Percentiles rank a stretch among this genome's conserved stretches.
These are phyloP conservation scores for Boletus bicolor DNA, from an alignment of 768 basidiomycete species.

Conservation along the genomic window DNA sequence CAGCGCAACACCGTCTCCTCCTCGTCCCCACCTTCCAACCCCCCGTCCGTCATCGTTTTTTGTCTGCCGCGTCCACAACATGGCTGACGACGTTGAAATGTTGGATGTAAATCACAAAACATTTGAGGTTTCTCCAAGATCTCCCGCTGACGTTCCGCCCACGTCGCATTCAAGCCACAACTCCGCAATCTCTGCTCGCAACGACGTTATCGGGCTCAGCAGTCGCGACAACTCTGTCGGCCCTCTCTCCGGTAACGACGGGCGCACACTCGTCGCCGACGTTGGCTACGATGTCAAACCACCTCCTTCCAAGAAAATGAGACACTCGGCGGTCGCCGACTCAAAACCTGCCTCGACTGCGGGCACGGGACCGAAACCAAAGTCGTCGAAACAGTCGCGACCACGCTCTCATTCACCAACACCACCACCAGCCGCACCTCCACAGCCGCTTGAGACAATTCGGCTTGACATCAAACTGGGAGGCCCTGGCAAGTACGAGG, in stretches of 20 bases:
- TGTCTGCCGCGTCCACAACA: constrained; percentile 2
- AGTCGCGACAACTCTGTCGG: constrained; percentile 32
- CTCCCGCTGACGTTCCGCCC: constrained; percentile 3
- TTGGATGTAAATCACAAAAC: constrained; percentile 12
- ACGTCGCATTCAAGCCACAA: constrained; percentile 17
- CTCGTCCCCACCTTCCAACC: constrained; percentile 26
- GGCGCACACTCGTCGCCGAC: constrained; percentile 15
- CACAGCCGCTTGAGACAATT: constrained; percentile 57
- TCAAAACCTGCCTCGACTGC: constrained; percentile 31
- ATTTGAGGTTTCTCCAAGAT: neutral
- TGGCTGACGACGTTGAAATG: constrained; percentile 32
- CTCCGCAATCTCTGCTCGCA: constrained; percentile 15
- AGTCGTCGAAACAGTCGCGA: constrained; percentile 43
- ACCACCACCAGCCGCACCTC: constrained; percentile 44
- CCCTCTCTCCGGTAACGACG: constrained; percentile 11
- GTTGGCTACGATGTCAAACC: constrained; percentile 22
- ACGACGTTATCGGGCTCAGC: constrained; percentile 29
- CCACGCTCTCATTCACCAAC: constrained; percentile 57
- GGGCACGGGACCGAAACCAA: constrained; percentile 46
- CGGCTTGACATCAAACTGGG: constrained; percentile 68
- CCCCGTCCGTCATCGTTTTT: neutral
- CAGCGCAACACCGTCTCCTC: constrained; percentile 30
- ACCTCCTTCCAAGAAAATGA: constrained; percentile 30
- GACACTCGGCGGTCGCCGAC: constrained; percentile 20
- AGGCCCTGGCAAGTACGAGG: constrained; percentile 72